Conservation (phyloP, 768 basidiomycete species). For the Tylopilus sp. region DNA sequence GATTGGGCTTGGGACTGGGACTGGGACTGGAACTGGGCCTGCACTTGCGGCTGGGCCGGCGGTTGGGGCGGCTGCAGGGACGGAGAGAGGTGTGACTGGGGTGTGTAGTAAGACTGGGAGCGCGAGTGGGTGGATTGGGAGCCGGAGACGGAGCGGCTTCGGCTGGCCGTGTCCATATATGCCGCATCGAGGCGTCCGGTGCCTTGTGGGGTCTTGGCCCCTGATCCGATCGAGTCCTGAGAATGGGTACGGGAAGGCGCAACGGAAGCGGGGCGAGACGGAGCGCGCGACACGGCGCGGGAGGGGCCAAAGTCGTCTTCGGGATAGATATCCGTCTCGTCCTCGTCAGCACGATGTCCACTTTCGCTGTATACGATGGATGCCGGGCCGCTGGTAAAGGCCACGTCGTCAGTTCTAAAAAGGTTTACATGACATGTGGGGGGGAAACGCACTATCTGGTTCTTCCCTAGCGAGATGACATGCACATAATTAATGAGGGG, state of each 20-base stretch:
- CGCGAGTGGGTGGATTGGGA: slow-evolving; percentile 20
- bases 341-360: slow-evolving; percentile 70
- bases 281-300: slow-evolving; percentile 30
- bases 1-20: neutral
- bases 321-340: slow-evolving; percentile 60
- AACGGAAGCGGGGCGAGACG: slow-evolving; percentile 43
- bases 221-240: slow-evolving; percentile 37
- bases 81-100: slow-evolving; percentile 3
- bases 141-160: slow-evolving; percentile 21
- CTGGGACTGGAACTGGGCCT: neutral
- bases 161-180: slow-evolving; percentile 30
- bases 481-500: neutral
- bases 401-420: neutral
- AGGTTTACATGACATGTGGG: neutral
- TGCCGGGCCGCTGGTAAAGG: slow-evolving; percentile 62
- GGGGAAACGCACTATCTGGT: slow-evolving; percentile 61
- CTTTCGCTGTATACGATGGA: slow-evolving; percentile 81
- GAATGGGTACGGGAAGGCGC: slow-evolving; percentile 55
- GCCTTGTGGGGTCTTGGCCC: slow-evolving; percentile 31
- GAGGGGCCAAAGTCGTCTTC: slow-evolving; percentile 55
- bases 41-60: neutral
- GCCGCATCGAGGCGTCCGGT: slow-evolving; percentile 23
- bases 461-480: slow-evolving; percentile 47
- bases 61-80: neutral
- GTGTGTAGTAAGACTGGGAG: slow-evolving; percentile 13